Percentiles rank a stretch among this genome's conserved stretches.
Conservation (phyloP, 2,329 filamentous ascomycete genomes). For the Cercospora beticola region DNA sequence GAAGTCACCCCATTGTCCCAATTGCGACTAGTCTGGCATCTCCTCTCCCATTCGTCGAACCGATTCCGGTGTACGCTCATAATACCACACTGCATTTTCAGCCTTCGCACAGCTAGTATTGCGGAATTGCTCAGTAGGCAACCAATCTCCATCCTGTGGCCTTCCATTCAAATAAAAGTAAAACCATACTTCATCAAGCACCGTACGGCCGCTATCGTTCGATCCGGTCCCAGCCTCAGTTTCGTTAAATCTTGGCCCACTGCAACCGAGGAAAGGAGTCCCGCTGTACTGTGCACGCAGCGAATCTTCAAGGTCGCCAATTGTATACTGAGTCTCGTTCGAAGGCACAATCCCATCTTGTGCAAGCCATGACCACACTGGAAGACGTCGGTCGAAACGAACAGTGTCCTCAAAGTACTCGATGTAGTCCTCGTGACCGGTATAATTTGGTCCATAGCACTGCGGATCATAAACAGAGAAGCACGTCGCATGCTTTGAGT, state of each 20-base stretch:
- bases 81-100: background rate
- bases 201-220: background rate
- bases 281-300: background rate
- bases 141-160: background rate
- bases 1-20: too few relatives aligned
- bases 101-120: background rate
- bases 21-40: too few relatives aligned
- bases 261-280: background rate
- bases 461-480: background rate
- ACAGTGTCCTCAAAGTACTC: background rate
- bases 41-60: background rate
- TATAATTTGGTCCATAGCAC: background rate
- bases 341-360: background rate
- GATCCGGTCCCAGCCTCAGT: background rate
- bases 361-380: background rate
- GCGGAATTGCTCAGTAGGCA: background rate
- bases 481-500: background rate
- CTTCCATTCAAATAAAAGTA: background rate
- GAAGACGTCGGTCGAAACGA: background rate
- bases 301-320: background rate
- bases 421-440: background rate
- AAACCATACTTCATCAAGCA: background rate
- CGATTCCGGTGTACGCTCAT: background rate
- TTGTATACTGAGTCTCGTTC: background rate
- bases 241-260: background rate